A percentile compares a stretch with the other conserved stretches of the same genome.
Conservation (phyloP, 2,329 filamentous ascomycete genomes). For the Penicillium sp. region DNA sequence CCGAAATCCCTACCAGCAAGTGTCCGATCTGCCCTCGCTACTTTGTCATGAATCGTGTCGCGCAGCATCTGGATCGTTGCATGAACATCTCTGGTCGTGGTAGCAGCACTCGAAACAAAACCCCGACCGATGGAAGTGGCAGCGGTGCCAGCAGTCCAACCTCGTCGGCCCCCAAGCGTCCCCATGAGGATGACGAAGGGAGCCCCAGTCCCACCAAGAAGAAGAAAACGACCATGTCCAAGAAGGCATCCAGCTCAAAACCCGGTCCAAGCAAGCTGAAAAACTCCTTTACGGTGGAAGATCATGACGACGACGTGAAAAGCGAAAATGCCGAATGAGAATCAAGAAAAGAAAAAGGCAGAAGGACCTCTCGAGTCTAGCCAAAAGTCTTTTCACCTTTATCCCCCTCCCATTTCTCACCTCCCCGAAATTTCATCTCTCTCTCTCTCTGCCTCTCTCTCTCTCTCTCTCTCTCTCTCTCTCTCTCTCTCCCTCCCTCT, state of each 20-base stretch:
- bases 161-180: constrained; percentile 32
- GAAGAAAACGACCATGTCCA: constrained; percentile 41
- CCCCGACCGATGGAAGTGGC: constrained; percentile 40
- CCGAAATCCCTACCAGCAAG: constrained; percentile 38
- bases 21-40: constrained; percentile 58
- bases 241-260: constrained; percentile 34
- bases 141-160: constrained; percentile 35
- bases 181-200: constrained; percentile 38
- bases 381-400: too few relatives aligned
- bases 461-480: too few relatives aligned
- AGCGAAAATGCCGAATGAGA: constrained; percentile 30
- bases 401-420: too few relatives aligned
- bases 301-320: constrained; percentile 31
- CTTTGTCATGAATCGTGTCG: constrained; percentile 55
- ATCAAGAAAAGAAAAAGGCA: not conserved
- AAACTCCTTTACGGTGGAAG: constrained; percentile 35
- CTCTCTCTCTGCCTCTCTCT: too few relatives aligned
- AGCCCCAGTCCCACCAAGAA: constrained; percentile 45
- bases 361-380: too few relatives aligned
- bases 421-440: too few relatives aligned
- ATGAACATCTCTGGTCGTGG: constrained; percentile 52
- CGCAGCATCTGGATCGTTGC: constrained; percentile 57
- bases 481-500: not conserved
- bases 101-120: constrained; percentile 40
- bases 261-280: constrained; percentile 39